Conservation (phyloP, 768 basidiomycete species). For the Boletus pseudopeckii region DNA sequence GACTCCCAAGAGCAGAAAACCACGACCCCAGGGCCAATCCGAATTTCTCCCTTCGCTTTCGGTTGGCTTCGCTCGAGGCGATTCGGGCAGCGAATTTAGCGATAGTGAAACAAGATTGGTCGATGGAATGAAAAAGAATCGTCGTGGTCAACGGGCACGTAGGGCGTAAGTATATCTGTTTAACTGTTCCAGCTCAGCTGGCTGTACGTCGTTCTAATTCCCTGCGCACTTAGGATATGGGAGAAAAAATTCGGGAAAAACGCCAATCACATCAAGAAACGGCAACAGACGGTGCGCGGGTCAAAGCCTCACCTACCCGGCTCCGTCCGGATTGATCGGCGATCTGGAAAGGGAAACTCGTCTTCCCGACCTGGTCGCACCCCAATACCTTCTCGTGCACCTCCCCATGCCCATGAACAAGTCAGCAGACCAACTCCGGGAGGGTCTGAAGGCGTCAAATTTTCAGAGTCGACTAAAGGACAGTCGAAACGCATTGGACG, state of each 20-base stretch:
- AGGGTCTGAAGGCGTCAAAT: not conserved
- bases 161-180: conserved; percentile 67
- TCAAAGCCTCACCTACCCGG: conserved; percentile 14
- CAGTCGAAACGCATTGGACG: not conserved
- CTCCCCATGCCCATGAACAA: not conserved
- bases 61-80: conserved; percentile 79
- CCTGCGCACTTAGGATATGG: conserved; percentile 69
- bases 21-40: conserved; percentile 34
- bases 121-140: conserved; percentile 70
- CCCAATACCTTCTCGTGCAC: conserved; percentile 1
- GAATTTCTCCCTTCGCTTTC: conserved; percentile 88
- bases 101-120: conserved; percentile 56
- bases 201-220: conserved; percentile 1
- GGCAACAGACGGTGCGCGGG: conserved; percentile 25
- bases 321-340: conserved; percentile 15
- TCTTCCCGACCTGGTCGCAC: not conserved
- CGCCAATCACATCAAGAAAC: conserved; percentile 87
- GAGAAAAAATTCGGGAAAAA: conserved; percentile 92
- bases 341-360: conserved; percentile 12
- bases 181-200: not conserved
- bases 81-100: conserved; percentile 74
- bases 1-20: conserved; percentile 12
- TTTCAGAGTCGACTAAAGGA: not conserved
- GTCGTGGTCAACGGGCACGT: conserved; percentile 91
- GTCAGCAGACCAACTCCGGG: not conserved